Conservation (phyloP, 2,329 filamentous ascomycete species). For the Apiospora hydei region DNA sequence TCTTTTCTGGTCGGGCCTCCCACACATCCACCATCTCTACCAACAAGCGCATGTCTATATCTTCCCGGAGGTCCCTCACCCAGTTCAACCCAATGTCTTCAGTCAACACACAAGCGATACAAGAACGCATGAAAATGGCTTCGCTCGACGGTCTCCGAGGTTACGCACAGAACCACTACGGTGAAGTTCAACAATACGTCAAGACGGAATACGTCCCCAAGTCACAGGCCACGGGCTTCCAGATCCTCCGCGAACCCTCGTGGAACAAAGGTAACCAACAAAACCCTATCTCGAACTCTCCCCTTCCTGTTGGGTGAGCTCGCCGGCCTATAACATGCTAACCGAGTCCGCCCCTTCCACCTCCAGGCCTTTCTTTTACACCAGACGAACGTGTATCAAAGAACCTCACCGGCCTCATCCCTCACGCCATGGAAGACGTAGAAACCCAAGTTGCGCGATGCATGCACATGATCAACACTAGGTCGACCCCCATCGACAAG, state of each 20-base stretch:
- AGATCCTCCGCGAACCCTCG: slow-evolving; percentile 66
- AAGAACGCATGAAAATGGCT: slow-evolving; percentile 67
- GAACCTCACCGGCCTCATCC: slow-evolving; percentile 71
- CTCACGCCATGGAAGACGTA: slow-evolving; percentile 68
- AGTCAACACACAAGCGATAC: slow-evolving; percentile 63
- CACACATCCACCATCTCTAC: slow-evolving; percentile 57
- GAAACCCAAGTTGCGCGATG: slow-evolving; percentile 69
- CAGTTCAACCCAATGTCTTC: slow-evolving; percentile 63
- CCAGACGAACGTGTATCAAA: slow-evolving; percentile 69
- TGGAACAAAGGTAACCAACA: slow-evolving; percentile 67
- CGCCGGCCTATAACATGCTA: slow-evolving; percentile 26
- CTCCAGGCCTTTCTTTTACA: slow-evolving; percentile 66
- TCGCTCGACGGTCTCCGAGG: slow-evolving; percentile 67
- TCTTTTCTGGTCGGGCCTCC: slow-evolving; percentile 55
- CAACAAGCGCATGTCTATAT: slow-evolving; percentile 59
- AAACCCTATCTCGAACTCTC: slow-evolving; percentile 20
- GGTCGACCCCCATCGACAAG: slow-evolving; percentile 77
- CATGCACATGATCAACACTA: slow-evolving; percentile 76
- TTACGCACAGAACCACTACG: slow-evolving; percentile 64
- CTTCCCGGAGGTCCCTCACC: slow-evolving; percentile 56
- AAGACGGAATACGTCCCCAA: slow-evolving; percentile 62
- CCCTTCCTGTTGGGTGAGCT: slow-evolving; percentile 22
- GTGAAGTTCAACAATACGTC: slow-evolving; percentile 61
- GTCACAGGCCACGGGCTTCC: slow-evolving; percentile 63
- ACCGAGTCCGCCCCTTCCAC: slow-evolving; percentile 21